phyloP scores from a whole-genome alignment of 768 basidiomycete species.

The Kwoniella newhampshirensis region DNA sequence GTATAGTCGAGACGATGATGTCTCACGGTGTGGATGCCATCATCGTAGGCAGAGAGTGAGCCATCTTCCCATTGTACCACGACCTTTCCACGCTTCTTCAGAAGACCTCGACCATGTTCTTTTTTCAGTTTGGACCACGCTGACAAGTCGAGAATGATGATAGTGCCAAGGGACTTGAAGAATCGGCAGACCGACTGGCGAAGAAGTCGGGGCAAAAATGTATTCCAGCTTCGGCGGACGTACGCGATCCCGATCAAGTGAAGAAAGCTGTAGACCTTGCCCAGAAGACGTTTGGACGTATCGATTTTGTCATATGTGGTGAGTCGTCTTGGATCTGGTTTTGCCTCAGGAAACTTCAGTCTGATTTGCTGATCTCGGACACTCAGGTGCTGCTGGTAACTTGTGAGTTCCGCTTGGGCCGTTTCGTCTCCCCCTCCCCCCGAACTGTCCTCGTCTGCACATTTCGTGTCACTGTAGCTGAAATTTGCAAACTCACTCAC shows the following conservation, averaged over 20 bases:
- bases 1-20: constrained; percentile 80
- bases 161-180: constrained; percentile 70
- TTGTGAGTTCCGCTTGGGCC: constrained; percentile 59
- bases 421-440: neutral
- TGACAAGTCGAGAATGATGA: neutral
- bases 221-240: constrained; percentile 74
- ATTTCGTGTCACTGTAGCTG: neutral
- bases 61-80: constrained; percentile 8
- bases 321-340: constrained; percentile 34
- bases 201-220: constrained; percentile 69
- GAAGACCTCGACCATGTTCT: neutral
- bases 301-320: constrained; percentile 96
- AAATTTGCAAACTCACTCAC: neutral
- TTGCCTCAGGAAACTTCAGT: neutral
- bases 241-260: constrained; percentile 71
- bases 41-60: constrained; percentile 86
- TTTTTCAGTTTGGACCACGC: neutral
- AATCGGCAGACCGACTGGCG: constrained; percentile 70
- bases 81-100: neutral
- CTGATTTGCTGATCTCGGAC: neutral
- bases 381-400: constrained; percentile 86
- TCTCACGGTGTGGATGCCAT: constrained; percentile 68
- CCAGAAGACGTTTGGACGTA: constrained; percentile 73
- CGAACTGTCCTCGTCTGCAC: neutral
- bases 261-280: constrained; percentile 72